phyloP scores from a whole-genome alignment of 345 rosid species.

The Linum usitatissimum region DNA sequence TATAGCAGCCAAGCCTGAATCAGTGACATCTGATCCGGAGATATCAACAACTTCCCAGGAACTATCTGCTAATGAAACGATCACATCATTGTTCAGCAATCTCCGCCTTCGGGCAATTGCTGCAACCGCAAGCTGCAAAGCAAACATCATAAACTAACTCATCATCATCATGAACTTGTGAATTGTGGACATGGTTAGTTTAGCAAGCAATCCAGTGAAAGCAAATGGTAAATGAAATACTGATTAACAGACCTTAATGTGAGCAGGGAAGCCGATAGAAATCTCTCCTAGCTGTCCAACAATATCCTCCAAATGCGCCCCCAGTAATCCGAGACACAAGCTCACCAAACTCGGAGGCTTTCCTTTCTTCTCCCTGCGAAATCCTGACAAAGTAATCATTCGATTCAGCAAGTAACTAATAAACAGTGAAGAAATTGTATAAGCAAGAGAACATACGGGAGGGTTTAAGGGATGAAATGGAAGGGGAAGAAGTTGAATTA shows the following conservation, averaged over 20 bases:
- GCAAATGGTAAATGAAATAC: neutral
- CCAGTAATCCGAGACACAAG: slow-evolving; percentile 75
- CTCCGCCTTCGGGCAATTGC: slow-evolving; percentile 82
- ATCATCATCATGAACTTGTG: neutral
- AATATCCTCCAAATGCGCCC: slow-evolving; percentile 72
- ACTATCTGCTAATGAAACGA: slow-evolving; percentile 57
- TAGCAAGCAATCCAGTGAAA: neutral
- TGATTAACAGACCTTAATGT: slow-evolving; percentile 43
- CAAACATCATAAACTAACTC: neutral
- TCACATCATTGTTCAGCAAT: slow-evolving; percentile 47
- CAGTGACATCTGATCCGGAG: slow-evolving; percentile 65
- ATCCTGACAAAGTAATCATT: slow-evolving; percentile 24
- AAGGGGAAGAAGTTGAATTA: slow-evolving; percentile 13
- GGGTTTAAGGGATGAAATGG: slow-evolving; percentile 20
- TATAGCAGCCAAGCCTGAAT: slow-evolving; percentile 49
- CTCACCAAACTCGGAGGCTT: slow-evolving; percentile 54
- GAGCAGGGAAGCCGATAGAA: slow-evolving; percentile 43
- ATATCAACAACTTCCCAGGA: slow-evolving; percentile 80
- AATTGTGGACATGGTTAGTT: neutral
- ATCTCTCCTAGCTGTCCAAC: slow-evolving; percentile 50
- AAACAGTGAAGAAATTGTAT: neutral
- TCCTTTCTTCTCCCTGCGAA: slow-evolving; percentile 17
- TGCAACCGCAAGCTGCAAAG: slow-evolving; percentile 42
- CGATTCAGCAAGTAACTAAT: neutral
- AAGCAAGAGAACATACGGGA: slow-evolving; percentile 25